Evolutionary conservation across 2,329 filamentous ascomycete genomes (phyloP).

Genomic region (Beauveria sp.): DNA sequence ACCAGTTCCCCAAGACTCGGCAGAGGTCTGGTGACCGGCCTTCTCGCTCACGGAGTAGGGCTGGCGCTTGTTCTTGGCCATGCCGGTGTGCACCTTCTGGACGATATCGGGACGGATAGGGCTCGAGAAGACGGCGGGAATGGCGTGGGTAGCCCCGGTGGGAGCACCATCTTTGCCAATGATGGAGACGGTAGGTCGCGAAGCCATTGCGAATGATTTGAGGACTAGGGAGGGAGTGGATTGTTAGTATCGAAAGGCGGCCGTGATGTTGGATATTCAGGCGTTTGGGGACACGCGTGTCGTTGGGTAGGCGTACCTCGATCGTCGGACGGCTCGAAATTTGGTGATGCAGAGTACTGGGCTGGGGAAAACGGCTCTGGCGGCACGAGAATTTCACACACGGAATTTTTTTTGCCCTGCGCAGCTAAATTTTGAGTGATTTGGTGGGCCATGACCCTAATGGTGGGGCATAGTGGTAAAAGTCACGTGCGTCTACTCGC

Average conservation of each 20-base stretch:
- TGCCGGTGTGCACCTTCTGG: slow-evolving; percentile 96
- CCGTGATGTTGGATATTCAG: background rate
- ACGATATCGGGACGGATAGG: slow-evolving; percentile 99
- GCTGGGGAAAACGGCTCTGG: slow-evolving; percentile 16
- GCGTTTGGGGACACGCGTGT: background rate
- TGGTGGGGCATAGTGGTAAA: slow-evolving; percentile 13
- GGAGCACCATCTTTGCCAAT: slow-evolving; percentile 92
- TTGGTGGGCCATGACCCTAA: slow-evolving; percentile 37
- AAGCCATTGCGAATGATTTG: slow-evolving; percentile 64
- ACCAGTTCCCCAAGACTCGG: slow-evolving; percentile 99
- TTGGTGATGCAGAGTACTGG: slow-evolving; percentile 26
- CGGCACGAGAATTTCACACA: slow-evolving; percentile 26
- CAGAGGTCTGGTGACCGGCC: slow-evolving; percentile 99
- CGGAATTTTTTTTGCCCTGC: slow-evolving; percentile 2
- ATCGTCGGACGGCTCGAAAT: slow-evolving; percentile 33
- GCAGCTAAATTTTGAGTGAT: slow-evolving; percentile 14
- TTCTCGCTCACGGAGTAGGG: slow-evolving; percentile 99
- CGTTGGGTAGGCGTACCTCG: slow-evolving; percentile 24
- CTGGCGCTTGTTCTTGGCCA: slow-evolving; percentile 99
- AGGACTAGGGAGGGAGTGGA: slow-evolving; percentile 22
- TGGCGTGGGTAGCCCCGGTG: slow-evolving; percentile 80
- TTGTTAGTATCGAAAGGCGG: background rate
- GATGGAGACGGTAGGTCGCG: slow-evolving; percentile 95
- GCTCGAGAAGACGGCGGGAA: slow-evolving; percentile 93
- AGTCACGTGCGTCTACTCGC: background rate